Conservation (phyloP, 805 yeast genomes). For the Maudiozyma serrabonitensis region DNA sequence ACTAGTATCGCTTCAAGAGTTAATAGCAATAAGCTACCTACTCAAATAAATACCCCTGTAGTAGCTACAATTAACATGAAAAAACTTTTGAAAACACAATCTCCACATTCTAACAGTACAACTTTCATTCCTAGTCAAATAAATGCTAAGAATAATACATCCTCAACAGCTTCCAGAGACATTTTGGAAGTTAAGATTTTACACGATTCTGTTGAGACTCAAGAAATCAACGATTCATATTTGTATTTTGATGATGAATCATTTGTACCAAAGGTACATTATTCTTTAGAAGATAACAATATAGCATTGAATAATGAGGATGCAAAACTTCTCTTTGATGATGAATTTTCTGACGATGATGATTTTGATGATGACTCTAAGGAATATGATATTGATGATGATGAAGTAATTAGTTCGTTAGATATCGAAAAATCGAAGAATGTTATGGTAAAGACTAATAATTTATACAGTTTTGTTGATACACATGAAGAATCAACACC, state of each 20-base stretch:
- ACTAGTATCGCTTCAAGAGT: conserved; percentile 9
- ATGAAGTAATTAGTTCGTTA: neutral
- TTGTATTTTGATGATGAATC: conserved; percentile 12
- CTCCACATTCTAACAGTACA: neutral
- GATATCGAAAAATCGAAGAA: neutral
- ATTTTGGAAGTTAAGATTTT: conserved; percentile 12
- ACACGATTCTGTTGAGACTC: conserved; percentile 4
- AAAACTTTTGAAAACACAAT: conserved; percentile 14
- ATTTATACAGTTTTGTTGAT: conserved; percentile 1
- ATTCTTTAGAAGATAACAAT: conserved; percentile 20
- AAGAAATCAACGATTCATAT: conserved; percentile 11
- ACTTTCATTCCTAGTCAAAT: neutral
- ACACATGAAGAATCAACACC: neutral
- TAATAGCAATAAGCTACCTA: conserved; percentile 1
- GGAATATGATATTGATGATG: conserved; percentile 3
- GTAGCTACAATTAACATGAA: conserved; percentile 19
- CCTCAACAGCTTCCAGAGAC: neutral
- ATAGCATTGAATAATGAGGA: conserved; percentile 19
- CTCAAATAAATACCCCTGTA: neutral
- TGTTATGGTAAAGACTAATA: neutral
- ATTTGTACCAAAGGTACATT: conserved; percentile 13
- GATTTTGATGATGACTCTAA: conserved; percentile 7
- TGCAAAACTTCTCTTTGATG: conserved; percentile 24
- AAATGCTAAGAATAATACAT: neutral
- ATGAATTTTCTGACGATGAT: conserved; percentile 24